These are phyloP conservation scores for Hortiboletus rubellus DNA, from an alignment of 1,284 basidiomycete species.

Conservation along the genomic window DNA sequence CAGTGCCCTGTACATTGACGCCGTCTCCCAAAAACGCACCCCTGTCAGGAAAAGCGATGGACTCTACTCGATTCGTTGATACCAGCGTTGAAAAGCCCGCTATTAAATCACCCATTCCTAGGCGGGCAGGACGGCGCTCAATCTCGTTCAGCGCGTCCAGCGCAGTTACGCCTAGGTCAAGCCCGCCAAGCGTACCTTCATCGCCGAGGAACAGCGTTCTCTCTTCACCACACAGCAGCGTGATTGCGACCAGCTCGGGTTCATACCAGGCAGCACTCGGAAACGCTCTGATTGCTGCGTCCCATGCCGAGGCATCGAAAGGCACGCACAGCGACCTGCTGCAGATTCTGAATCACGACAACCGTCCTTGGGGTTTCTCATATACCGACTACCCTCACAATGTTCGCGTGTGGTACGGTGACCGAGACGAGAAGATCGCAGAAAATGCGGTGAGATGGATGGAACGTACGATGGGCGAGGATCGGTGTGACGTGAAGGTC, in stretches of 20 bases:
- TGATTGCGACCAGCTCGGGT: constrained; percentile 38
- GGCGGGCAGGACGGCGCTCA: constrained; percentile 55
- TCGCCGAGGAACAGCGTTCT: constrained; percentile 50
- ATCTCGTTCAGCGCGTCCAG: constrained; percentile 55
- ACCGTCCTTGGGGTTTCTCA: constrained; percentile 82
- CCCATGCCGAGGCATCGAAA: constrained; percentile 89
- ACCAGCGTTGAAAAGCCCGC: constrained; percentile 21
- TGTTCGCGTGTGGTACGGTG: constrained; percentile 93
- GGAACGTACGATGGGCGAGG: constrained; percentile 80
- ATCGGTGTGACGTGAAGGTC: constrained; percentile 75
- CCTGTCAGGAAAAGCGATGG: constrained; percentile 23
- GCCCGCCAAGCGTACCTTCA: constrained; percentile 45
- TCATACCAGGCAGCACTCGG: constrained; percentile 71
- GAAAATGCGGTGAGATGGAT: constrained; percentile 89
- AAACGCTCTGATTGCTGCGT: constrained; percentile 88
- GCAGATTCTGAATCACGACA: constrained; percentile 86
- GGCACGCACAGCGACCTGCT: constrained; percentile 91
- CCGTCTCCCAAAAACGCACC: constrained; percentile 19
- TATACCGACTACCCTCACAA: constrained; percentile 74
- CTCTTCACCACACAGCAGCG: constrained; percentile 38
- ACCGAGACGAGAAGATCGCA: constrained; percentile 89
- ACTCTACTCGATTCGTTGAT: constrained; percentile 21
- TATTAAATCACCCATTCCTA: constrained; percentile 25
- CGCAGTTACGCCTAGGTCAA: constrained; percentile 38
- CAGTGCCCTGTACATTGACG: constrained; percentile 25